These are phyloP conservation scores for Phytophthora lateralis DNA, from an alignment of 352 stramenopile species.

Conservation along the genomic window DNA sequence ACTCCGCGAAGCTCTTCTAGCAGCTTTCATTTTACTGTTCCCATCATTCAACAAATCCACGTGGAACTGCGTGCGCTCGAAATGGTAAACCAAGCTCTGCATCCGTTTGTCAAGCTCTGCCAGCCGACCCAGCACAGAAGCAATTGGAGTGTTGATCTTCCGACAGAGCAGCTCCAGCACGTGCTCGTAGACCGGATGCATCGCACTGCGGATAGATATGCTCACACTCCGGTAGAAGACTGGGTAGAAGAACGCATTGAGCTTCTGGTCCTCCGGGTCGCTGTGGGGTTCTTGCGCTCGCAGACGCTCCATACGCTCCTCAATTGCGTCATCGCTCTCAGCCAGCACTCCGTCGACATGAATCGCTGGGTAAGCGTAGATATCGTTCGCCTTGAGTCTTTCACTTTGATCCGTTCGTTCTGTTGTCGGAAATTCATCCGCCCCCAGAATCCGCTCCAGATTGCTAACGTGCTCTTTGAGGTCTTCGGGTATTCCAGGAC, in stretches of 20 bases:
- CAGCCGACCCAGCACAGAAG: constrained; percentile 38
- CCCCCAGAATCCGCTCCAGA: constrained; percentile 34
- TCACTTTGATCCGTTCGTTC: constrained; percentile 16
- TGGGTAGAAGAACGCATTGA: constrained; percentile 64
- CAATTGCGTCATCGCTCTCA: constrained; percentile 57
- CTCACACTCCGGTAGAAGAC: background rate
- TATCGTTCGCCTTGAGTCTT: constrained; percentile 30
- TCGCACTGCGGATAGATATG: constrained; percentile 11
- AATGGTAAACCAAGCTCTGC: constrained; percentile 34
- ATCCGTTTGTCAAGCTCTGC: constrained; percentile 43
- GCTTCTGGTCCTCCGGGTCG: constrained; percentile 15
- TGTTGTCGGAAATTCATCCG: constrained; percentile 8
- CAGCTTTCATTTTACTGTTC: constrained; percentile 19
- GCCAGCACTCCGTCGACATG: constrained; percentile 59
- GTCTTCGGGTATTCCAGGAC: constrained; percentile 39
- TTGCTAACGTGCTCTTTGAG: constrained; percentile 56
- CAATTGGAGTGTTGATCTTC: constrained; percentile 67
- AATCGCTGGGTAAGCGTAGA: constrained; percentile 57
- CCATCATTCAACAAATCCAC: constrained; percentile 18
- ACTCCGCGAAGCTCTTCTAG: constrained; percentile 1
- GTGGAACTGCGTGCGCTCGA: constrained; percentile 27
- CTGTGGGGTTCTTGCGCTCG: constrained; percentile 18
- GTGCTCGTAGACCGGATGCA: constrained; percentile 68
- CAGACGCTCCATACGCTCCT: constrained; percentile 47
- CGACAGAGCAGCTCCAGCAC: constrained; percentile 65